phyloP scores from a whole-genome alignment of 495 filamentous ascomycete species.

The Jackrogersella multiformis region DNA sequence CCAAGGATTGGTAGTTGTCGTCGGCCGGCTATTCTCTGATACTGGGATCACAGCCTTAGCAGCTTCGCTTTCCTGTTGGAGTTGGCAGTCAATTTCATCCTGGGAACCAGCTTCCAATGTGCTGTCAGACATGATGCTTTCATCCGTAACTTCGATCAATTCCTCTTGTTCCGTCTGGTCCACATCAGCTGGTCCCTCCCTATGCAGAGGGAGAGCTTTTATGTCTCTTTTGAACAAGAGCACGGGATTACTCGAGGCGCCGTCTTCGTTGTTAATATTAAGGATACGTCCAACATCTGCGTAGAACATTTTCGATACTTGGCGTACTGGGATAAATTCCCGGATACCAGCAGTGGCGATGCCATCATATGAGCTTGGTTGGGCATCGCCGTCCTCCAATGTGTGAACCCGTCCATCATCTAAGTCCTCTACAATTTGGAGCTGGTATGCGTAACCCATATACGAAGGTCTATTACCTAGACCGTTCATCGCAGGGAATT shows the following conservation, averaged over 20 bases:
- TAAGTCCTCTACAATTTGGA: conserved; percentile 90
- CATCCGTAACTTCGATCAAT: conserved; percentile 26
- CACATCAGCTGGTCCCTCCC: background rate
- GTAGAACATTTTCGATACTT: conserved; percentile 97
- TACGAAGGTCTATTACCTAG: conserved; percentile 23
- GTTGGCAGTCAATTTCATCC: conserved; percentile 73
- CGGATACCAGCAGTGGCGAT: conserved; percentile 79
- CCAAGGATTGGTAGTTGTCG: conserved; percentile 57
- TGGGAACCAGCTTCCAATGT: conserved; percentile 53
- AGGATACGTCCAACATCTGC: conserved; percentile 94
- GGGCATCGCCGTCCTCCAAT: conserved; percentile 70
- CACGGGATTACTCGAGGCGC: conserved; percentile 83
- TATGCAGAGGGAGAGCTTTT: conserved; percentile 75
- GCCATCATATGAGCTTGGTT: conserved; percentile 72
- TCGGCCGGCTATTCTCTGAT: background rate
- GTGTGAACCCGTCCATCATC: conserved; percentile 91
- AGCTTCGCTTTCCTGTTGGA: conserved; percentile 60
- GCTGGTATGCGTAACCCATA: conserved; percentile 80
- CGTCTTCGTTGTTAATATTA: conserved; percentile 80
- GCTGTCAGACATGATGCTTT: conserved; percentile 19
- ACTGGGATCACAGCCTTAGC: background rate
- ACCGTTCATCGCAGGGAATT: conserved; percentile 40
- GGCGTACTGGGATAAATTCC: conserved; percentile 85
- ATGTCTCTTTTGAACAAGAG: conserved; percentile 86
- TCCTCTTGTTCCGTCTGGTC: background rate